Evolutionary conservation across 1,139 yeast species (phyloP), one percentile per base, ranked within the genome.

Genomic region (Yamadazyma triangularis): DNA sequence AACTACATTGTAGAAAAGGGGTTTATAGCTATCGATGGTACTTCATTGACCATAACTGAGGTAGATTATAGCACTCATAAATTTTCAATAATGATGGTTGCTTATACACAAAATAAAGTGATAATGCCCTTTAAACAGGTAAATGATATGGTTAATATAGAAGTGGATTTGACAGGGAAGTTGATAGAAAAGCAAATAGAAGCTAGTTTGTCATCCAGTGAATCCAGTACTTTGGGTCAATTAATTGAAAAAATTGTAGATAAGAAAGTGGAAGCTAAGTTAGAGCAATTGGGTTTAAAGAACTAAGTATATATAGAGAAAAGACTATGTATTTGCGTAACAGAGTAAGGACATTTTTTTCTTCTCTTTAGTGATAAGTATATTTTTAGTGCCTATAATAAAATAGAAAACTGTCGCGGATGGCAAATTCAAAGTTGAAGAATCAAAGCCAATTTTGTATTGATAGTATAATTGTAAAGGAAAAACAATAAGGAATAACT

Each of bases 1-100:
- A 76, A 73, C 45, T 93, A 83, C 51, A 82, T 89, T 40, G 96
- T 89, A n/a, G 94, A 87, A 50, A 89, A 89, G 60, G 97, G 97
- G 3, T 91, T 88, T 50, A 82, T 93, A 38, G 77, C 94, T 19
- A 64, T 91, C 14, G 98, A 91, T 52, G 98, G 98, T 21, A 82
- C 95, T 1, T 85, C 95, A n/a, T 68, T 91, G 46, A 91, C 99
- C 0, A 80, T 93, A 11, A 87, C 94, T 1, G 67, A 65, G 16
- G 96, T 88, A 8, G 78, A 86, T 50, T 69, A 74, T 42, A 51
- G 47, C 4, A 60, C 58, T 12, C 69, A 61, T 14, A 72, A 76
- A 23, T 91, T 93, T 48, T 75, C 86, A 31, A 87, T 91, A 35
- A 86, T 89, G 82, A 79, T 91, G 79, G 85, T 91, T 34, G 83